Evolutionary conservation across 2,329 filamentous ascomycete genomes (phyloP).

Genomic region (Verticillium nonalfalfae): DNA sequence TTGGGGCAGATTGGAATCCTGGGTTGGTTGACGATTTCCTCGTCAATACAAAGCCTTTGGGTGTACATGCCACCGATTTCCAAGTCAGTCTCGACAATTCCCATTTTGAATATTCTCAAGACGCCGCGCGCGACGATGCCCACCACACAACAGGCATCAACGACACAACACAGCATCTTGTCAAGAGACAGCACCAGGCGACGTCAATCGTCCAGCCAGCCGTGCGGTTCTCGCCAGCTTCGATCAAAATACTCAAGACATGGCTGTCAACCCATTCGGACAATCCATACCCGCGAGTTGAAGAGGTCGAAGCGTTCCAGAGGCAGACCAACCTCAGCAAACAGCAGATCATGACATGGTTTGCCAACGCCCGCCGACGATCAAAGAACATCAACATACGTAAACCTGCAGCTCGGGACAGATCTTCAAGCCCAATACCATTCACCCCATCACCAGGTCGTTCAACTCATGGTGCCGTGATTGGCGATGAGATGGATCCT

Average conservation of each 20-base stretch:
- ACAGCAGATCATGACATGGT: conserved; percentile 85
- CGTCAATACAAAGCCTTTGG: background rate
- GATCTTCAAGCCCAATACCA: conserved; percentile 45
- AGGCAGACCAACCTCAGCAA: conserved; percentile 73
- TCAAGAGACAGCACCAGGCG: background rate
- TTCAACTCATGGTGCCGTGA: background rate
- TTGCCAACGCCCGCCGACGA: conserved; percentile 80
- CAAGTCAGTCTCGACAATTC: background rate
- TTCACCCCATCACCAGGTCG: conserved; percentile 19
- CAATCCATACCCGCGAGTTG: conserved; percentile 82
- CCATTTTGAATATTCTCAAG: no score
- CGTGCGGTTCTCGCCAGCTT: conserved; percentile 72
- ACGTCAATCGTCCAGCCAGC: conserved; percentile 53
- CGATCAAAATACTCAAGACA: conserved; percentile 72
- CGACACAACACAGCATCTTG: background rate
- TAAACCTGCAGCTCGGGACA: conserved; percentile 69
- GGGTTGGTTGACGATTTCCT: background rate
- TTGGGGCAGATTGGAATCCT: background rate
- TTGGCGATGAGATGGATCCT: conserved; percentile 39
- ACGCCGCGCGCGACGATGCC: no score
- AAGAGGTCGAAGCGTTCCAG: conserved; percentile 77
- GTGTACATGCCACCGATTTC: background rate
- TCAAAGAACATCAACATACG: conserved; percentile 61
- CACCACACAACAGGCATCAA: no score
- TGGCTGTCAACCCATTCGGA: conserved; percentile 77